Base-by-base conservation (phyloP, 1,284 basidiomycete genomes). In the Rhodotorula mucilaginosa region DNA sequence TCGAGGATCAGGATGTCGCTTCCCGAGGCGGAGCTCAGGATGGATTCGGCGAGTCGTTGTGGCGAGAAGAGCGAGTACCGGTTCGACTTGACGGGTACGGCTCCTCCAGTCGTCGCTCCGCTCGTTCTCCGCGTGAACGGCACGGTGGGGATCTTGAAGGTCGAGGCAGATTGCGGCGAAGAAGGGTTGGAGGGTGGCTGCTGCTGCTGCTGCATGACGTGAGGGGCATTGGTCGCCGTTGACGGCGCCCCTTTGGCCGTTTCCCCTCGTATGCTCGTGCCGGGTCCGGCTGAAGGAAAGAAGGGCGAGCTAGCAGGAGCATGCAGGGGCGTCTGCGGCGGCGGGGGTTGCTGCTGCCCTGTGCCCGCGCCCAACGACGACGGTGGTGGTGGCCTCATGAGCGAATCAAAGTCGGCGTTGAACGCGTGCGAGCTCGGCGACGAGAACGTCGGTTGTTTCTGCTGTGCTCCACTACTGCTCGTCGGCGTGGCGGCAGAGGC, bases 1-100 rank as follows among this genome's bases (percentile, higher is more conserved):
- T 98, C 95, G 81, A 98, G 85, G 72, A 97, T 79, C 73, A 91
- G 70, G 26, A 69, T 13, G 23, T 61, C 47, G 2, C 58, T 31
- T 12, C 63, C 29, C 13, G 29, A 48, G 16, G 69, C 34, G 2
- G 60, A 21, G 31, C 46, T 44, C 34, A 65, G 59, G 47, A 70
- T 31, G 18, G 34, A 48, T 23, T 59, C 58, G 59, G 70, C 64
- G 65, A 73, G 62, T 1, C 58, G 49, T 4, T 66, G 66, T 18
- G 71, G 68, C 46, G 58, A 51, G 57, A 63, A 51, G 19, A 60
- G 59, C 12, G 68, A 63, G 63, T 63, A 72, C 10, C 70, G 70
- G 16, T 46, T 15, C 19, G 61, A 63, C 44, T 39, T 23, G 18
- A 48, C 29, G 19, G 39, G 52, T 7, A 51, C 31, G 16, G 67